A percentile compares a stretch with the other conserved stretches of the same genome.
Evolutionary conservation across 2,329 filamentous ascomycete species (phyloP).

Genomic region (Beauveria caledonica): DNA sequence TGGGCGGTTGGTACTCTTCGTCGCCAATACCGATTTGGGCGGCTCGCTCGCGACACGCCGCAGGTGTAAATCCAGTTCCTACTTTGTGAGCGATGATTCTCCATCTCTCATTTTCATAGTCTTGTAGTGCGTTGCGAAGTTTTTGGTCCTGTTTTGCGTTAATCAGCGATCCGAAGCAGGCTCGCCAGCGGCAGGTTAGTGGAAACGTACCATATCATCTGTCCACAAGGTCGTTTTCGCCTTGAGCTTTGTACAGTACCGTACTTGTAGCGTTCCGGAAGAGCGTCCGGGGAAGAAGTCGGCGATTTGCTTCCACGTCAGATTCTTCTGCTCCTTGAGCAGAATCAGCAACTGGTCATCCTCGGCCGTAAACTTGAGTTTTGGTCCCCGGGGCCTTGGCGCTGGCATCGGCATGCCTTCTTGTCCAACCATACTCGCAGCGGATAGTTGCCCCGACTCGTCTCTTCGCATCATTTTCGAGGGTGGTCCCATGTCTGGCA

Average conservation of each 20-base stretch:
- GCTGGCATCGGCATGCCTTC: constrained; percentile 81
- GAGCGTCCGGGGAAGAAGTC: constrained; percentile 91
- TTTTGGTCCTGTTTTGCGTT: constrained; percentile 58
- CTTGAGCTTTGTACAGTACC: constrained; percentile 92
- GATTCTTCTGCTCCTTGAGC: constrained; percentile 86
- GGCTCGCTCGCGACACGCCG: constrained; percentile 76
- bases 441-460: constrained; percentile 43
- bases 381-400: constrained; percentile 72
- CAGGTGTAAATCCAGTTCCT: constrained; percentile 79
- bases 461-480: constrained; percentile 59
- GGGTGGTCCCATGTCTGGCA: constrained; percentile 65
- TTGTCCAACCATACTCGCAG: constrained; percentile 79
- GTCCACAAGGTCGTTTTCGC: constrained; percentile 92
- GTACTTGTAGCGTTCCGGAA: constrained; percentile 83
- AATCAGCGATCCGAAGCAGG: constrained; percentile 1
- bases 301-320: constrained; percentile 96
- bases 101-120: constrained; percentile 91
- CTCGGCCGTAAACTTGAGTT: constrained; percentile 88
- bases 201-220: constrained; percentile 71
- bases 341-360: constrained; percentile 84
- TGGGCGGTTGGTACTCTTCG: constrained; percentile 42
- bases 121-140: constrained; percentile 66
- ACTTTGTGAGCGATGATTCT: constrained; percentile 86
- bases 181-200: constrained; percentile 1
- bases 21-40: constrained; percentile 47